Evolutionary conservation across 805 yeast genomes (phyloP), one percentile per base, ranked within the genome.

Genomic region (Gaillardinia entomophila): DNA sequence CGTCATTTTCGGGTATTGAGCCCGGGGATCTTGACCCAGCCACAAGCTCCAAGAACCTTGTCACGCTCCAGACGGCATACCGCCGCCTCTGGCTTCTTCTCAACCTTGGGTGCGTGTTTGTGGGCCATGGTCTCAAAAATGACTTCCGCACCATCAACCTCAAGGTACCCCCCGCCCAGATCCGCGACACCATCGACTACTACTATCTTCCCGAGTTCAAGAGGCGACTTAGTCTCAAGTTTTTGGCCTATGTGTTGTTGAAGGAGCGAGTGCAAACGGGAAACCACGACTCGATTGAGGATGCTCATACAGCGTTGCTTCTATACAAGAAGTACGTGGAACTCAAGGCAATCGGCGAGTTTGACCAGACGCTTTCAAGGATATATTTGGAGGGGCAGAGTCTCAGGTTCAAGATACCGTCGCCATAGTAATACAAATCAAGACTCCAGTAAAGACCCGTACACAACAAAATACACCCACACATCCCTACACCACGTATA

Each of bases 211-310:
- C 82, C 31, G 79, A 82, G 29, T 71, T 77, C 43, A 85, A 82
- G 48, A 65, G 98, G 38, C 82, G 78, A 39, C 65, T 92, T 23
- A 85, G 96, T 3, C 70, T 92, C 45, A 82, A 90, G 50, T 92
- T 87, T 53, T 62, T 92, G 52, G 87, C 95, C 10, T 88, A 88
- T 71, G 77, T 77, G 18, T 66, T 90, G 29, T 65, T 92, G 33
- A 73, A 73, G 22, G 79, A 77, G 40, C 72, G 77, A 30, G 95
- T 94, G 20, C 99, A 92, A 55, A 78, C 77, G 3, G 95, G 92
- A 2, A 90, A 90, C 51, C 99, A 92, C 57, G 97, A 94, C 53
- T 90, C 97, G 1, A 88, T 92, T 28, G 98, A 92, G 51, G 99
- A 92, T 62, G 97, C 99, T 0, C 64, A 69, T 35, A 82, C 94